Percentiles rank a stretch among this genome's conserved stretches.
Evolutionary conservation across 768 basidiomycete species (phyloP).

Genomic region (Cyclocybe aegerita): DNA sequence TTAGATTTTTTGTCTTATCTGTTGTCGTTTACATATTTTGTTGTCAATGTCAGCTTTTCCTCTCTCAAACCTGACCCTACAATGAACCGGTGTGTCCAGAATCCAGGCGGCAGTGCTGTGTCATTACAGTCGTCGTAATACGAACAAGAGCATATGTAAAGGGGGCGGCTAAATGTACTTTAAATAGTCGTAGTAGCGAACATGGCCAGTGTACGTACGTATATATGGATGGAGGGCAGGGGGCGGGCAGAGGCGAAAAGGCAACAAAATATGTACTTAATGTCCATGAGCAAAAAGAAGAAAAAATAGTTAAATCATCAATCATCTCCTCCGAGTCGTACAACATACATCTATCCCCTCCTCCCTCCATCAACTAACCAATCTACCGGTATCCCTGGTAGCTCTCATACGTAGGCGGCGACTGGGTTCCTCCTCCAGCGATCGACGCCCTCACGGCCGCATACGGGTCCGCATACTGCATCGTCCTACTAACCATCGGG

Average conservation of each 20-base stretch:
- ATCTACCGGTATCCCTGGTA: slow-evolving; percentile 50
- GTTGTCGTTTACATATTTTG: neutral
- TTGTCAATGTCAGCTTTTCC: slow-evolving; percentile 1
- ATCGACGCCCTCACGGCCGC: slow-evolving; percentile 73
- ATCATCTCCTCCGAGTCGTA: neutral
- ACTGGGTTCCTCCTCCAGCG: slow-evolving; percentile 23
- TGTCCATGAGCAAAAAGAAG: slow-evolving; percentile 10
- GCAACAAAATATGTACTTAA: slow-evolving; percentile 10
- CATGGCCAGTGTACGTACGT: neutral
- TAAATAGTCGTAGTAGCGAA: slow-evolving; percentile 1
- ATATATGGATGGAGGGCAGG: neutral
- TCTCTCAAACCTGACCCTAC: neutral
- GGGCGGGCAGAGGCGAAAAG: neutral
- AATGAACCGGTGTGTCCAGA: too few species aligned
- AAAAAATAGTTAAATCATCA: slow-evolving; percentile 1
- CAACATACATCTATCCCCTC: too few species aligned
- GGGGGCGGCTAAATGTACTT: neutral
- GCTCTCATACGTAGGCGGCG: slow-evolving; percentile 53
- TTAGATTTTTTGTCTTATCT: neutral
- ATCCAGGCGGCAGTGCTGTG: neutral
- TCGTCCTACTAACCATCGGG: slow-evolving; percentile 78
- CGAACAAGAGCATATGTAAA: neutral
- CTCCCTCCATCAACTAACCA: too few species aligned
- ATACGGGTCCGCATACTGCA: slow-evolving; percentile 93
- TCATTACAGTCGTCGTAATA: neutral